Conservation (phyloP, 1,284 basidiomycete species). For the Rhodotorula sp. region DNA sequence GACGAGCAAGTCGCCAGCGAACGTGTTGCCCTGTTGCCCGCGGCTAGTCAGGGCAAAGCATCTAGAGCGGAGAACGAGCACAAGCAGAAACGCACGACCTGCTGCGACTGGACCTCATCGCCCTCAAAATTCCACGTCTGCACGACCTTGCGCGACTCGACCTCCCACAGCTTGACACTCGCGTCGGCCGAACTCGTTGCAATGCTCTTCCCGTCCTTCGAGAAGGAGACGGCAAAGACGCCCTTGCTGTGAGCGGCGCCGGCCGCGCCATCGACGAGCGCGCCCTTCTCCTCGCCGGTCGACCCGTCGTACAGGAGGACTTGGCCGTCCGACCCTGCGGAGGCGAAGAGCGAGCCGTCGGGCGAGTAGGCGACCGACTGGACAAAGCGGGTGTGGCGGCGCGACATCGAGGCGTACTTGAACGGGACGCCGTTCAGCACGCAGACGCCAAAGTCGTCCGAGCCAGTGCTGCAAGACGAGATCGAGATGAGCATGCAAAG, state of each 20-base stretch:
- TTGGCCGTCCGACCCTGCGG: constrained; percentile 88
- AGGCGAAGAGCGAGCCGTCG: constrained; percentile 79
- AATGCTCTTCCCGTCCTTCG: constrained; percentile 68
- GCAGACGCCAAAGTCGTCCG: constrained; percentile 78
- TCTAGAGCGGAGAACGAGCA: too few species aligned
- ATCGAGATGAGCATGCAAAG: not conserved
- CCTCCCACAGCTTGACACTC: constrained; percentile 86
- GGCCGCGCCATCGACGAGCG: constrained; percentile 54
- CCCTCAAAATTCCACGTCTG: constrained; percentile 49
- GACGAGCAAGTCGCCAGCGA: constrained; percentile 70
- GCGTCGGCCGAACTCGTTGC: constrained; percentile 82
- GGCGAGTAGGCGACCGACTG: constrained; percentile 70
- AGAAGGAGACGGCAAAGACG: constrained; percentile 51
- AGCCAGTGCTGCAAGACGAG: constrained; percentile 47
- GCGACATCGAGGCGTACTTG: constrained; percentile 78
- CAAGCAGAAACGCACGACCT: constrained; percentile 42
- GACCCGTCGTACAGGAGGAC: constrained; percentile 88
- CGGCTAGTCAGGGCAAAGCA: too few species aligned
- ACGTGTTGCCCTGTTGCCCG: constrained; percentile 66
- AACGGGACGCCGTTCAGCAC: constrained; percentile 78
- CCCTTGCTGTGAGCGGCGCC: constrained; percentile 50
- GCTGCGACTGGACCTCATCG: constrained; percentile 51
- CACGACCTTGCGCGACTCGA: constrained; percentile 65
- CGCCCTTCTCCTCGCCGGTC: constrained; percentile 74
- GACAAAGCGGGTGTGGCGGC: constrained; percentile 89